These are phyloP conservation scores for Aspergillus pseudotamarii DNA, from an alignment of 2,329 filamentous ascomycete genomes.

Conservation along the genomic window DNA sequence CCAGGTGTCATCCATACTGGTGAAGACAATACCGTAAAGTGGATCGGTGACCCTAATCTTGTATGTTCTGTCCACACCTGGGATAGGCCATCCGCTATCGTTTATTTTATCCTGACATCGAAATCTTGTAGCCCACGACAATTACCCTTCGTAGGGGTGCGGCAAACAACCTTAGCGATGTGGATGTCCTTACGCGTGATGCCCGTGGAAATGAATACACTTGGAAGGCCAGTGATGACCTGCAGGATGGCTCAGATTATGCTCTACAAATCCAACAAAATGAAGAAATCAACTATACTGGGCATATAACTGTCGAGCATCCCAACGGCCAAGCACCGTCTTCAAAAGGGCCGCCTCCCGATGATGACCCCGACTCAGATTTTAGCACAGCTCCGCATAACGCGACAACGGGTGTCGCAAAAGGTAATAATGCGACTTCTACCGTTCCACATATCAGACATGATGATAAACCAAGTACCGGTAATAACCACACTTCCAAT, in stretches of 20 bases:
- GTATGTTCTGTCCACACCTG: slow-evolving; percentile 25
- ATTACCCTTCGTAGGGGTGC: slow-evolving; percentile 60
- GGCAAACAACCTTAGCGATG: slow-evolving; percentile 52
- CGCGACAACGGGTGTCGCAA: slow-evolving; percentile 11
- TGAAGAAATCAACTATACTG: slow-evolving; percentile 58
- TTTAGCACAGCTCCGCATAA: slow-evolving; percentile 16
- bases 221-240: slow-evolving; percentile 52
- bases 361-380: slow-evolving; percentile 12
- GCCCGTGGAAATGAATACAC: slow-evolving; percentile 51
- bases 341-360: slow-evolving; percentile 10
- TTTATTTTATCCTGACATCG: background rate
- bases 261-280: slow-evolving; percentile 62
- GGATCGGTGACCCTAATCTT: slow-evolving; percentile 46
- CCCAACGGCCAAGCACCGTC: slow-evolving; percentile 32
- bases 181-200: slow-evolving; percentile 51
- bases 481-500: slow-evolving; percentile 14
- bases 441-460: slow-evolving; percentile 10
- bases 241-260: slow-evolving; percentile 55
- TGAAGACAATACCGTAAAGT: slow-evolving; percentile 52
- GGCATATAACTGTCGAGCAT: slow-evolving; percentile 48
- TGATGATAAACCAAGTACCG: background rate
- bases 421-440: slow-evolving; percentile 22
- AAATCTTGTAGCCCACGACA: slow-evolving; percentile 49
- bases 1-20: slow-evolving; percentile 53
- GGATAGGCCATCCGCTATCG: background rate